A percentile compares a stretch with the other conserved stretches of the same genome.
These are phyloP conservation scores for Tricladium varicosporioides DNA, from an alignment of 2,329 filamentous ascomycete genomes.

Conservation along the genomic window DNA sequence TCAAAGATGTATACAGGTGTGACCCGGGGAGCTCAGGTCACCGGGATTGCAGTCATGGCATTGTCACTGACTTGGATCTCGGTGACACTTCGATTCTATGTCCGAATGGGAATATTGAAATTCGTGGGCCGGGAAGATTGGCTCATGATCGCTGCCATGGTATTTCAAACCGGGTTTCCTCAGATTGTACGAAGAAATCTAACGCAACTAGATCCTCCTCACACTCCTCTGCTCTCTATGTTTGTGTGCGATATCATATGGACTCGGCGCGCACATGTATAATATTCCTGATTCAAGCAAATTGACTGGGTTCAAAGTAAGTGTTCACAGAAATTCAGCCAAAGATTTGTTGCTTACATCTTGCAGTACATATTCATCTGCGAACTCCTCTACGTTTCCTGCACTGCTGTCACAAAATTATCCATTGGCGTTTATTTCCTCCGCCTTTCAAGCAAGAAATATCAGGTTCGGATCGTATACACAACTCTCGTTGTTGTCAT, in stretches of 20 bases:
- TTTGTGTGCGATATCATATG: constrained; percentile 22
- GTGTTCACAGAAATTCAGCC: not conserved
- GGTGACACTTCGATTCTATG: constrained; percentile 29
- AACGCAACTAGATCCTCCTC: constrained; percentile 23
- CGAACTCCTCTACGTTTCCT: constrained; percentile 32
- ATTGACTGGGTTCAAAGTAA: constrained; percentile 26
- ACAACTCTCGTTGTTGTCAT: constrained; percentile 22
- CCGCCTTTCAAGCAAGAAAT: constrained; percentile 27
- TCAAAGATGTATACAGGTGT: constrained; percentile 16
- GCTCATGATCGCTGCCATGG: constrained; percentile 31
- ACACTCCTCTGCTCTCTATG: constrained; percentile 27
- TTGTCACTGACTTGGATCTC: constrained; percentile 36
- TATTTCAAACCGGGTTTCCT: constrained; percentile 1
- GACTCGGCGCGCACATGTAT: constrained; percentile 31
- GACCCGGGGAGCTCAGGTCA: constrained; percentile 28
- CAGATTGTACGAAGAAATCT: not conserved
- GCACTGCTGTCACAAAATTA: constrained; percentile 30
- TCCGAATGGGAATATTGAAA: constrained; percentile 29
- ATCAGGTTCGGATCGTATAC: constrained; percentile 27
- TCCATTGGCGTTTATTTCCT: constrained; percentile 31
- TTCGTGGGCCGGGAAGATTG: constrained; percentile 33
- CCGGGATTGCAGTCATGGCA: constrained; percentile 34
- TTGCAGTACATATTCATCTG: constrained; percentile 29
- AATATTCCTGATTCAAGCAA: constrained; percentile 22
- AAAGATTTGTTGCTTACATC: not conserved